Evolutionary conservation across 179 eudicot species (phyloP).

Genomic region (Heliamphora pulchella): DNA sequence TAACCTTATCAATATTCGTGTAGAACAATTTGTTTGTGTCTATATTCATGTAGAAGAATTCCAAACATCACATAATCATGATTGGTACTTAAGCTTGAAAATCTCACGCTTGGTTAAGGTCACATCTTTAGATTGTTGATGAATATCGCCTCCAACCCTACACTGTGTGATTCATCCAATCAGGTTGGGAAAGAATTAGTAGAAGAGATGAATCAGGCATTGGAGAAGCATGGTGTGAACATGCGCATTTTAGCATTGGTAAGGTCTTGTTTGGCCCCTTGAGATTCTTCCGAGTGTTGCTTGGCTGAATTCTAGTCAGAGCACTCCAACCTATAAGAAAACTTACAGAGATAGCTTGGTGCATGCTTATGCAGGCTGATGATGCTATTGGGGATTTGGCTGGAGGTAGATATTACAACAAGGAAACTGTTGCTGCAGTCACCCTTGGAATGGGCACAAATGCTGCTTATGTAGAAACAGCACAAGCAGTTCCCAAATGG

Average conservation of each 20-base stretch:
- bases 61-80: too few species aligned
- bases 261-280: neutral
- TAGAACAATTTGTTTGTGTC: too few species aligned
- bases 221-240: conserved; percentile 38
- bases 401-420: conserved; percentile 45
- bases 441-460: conserved; percentile 39
- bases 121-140: neutral
- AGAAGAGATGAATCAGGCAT: conserved; percentile 31
- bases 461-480: conserved; percentile 35
- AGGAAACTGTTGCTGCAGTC: conserved; percentile 37
- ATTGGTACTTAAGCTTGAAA: too few species aligned
- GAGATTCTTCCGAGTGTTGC: neutral
- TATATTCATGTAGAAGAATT: too few species aligned
- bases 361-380: conserved; percentile 26
- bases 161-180: neutral
- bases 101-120: too few species aligned
- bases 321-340: neutral
- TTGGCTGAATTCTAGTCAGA: neutral
- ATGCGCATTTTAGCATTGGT: conserved; percentile 35
- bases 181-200: conserved; percentile 39
- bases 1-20: too few species aligned
- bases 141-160: neutral
- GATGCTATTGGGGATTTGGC: conserved; percentile 40
- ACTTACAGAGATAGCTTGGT: neutral
- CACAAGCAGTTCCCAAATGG: conserved; percentile 21